Evolutionary conservation across 768 basidiomycete genomes (phyloP), one percentile per base, ranked within the genome.

Genomic region (Lactarius indigo): DNA sequence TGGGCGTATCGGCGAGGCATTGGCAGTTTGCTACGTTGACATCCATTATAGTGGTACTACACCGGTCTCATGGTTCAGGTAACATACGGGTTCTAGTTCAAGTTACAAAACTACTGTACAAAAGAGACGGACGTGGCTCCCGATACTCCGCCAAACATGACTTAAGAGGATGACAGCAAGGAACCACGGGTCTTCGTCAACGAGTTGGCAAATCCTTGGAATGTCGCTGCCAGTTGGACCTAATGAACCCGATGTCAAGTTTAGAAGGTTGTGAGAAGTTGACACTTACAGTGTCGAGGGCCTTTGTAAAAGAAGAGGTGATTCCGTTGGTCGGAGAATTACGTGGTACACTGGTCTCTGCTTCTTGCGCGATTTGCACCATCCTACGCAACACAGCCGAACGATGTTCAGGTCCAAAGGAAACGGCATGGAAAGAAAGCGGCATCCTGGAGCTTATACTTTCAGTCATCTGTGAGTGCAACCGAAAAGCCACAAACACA

Each of bases 181-280:
- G 80, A 77, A 0, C 81, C 86, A 69, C 85, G 75, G 2, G 85
- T 81, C 69, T 83, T 86, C 68, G 78, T 77, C 73, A 87, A 72
- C 1, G 85, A 84, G 61, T 84, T 82, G 0, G 85, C 84, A 60
- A 87, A 80, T 30, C 81, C 82, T 30, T 86, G 73, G 78, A 87
- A 87, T 1, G 85, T 83, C 69, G 85, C 77, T 1, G 85, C 81
- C 8, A 87, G 78, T 65, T 79, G 79, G 18, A 86, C 77, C 85
- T 86, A 66, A 13, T 26, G 54, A 66, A 26, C 5, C 5, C n/a
- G 10, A 47, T 42, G 50, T 42, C 20, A 57, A 33, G 12, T 41
- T 18, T 5, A 3, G 17, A 57, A n/a, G 17, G 6, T 18, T 17
- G 13, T 8, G 56, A 44, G 33, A 5, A 37, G 60, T 5, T 13